phyloP scores from a whole-genome alignment of 371 early-diverging fungal genomes.

The Rhizopus arrhizus region DNA sequence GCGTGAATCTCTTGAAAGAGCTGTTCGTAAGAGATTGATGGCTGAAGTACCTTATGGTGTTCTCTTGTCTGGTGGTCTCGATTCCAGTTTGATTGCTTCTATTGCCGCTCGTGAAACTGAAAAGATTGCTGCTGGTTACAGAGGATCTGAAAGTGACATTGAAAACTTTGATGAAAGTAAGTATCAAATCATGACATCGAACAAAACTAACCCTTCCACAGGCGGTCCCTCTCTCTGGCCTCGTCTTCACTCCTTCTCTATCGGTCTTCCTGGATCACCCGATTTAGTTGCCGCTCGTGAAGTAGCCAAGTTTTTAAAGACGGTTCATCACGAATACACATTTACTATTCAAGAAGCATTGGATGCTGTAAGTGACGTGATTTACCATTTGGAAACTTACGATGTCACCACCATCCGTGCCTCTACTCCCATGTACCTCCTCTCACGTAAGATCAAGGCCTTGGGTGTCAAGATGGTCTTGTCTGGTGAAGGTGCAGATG shows the following conservation, averaged over 20 bases:
- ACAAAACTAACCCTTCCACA: conserved; percentile 5
- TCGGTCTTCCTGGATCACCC: conserved; percentile 93
- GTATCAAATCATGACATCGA: conserved; percentile 11
- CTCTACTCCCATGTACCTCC: conserved; percentile 95
- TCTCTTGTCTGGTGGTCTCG: conserved; percentile 91
- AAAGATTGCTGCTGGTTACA: conserved; percentile 51
- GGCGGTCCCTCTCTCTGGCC: conserved; percentile 73
- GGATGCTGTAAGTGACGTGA: conserved; percentile 93
- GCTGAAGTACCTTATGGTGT: conserved; percentile 97
- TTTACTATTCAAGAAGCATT: conserved; percentile 95
- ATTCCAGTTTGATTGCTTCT: conserved; percentile 91
- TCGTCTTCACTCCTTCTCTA: conserved; percentile 92
- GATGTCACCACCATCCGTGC: conserved; percentile 99
- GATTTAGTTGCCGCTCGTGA: conserved; percentile 89
- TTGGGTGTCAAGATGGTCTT: conserved; percentile 99
- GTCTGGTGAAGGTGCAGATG: conserved; percentile 95
- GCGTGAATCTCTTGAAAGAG: conserved; percentile 77
- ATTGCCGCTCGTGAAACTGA: conserved; percentile 86
- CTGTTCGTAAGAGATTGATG: conserved; percentile 95
- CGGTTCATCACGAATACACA: conserved; percentile 93
- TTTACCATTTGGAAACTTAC: conserved; percentile 96
- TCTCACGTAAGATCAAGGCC: conserved; percentile 94
- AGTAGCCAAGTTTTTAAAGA: conserved; percentile 87
- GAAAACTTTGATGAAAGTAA: conserved; percentile 71
- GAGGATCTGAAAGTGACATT: conserved; percentile 40